Base-by-base conservation (phyloP, 1,284 basidiomycete species). In the Meira nashicola region DNA sequence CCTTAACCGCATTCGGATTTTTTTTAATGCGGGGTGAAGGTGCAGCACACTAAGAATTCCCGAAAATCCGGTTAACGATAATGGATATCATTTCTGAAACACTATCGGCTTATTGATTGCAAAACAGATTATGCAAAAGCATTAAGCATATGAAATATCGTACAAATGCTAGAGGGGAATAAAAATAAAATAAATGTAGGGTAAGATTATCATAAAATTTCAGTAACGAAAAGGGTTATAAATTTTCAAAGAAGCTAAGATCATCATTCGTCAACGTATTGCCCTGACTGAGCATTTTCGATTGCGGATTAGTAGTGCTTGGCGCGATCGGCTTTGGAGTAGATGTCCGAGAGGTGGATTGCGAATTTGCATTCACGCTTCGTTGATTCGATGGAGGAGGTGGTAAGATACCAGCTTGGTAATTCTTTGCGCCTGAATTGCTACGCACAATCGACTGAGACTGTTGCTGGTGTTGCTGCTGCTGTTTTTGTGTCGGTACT, bases 191-290 rank as follows among this genome's bases (percentile, higher is more conserved):
- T n/a, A n/a, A n/a, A n/a, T n/a, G n/a, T 8, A 33, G 28, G 8
- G 28, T 33, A 33, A 33, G 8, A 8, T 4, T 33, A 33, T 33
- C 28, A 8, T n/a, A n/a, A n/a, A n/a, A n/a, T n/a, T 33, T 33
- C 28, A 3, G 8, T 33, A 33, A 33, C 28, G 4, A 33, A 33
- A 33, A 33, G 28, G n/a, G 4, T 33, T 53, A 53, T 23, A 53
- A 38, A 33, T 39, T 53, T 15, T 53, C 50, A 41, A 53, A 53
- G 28, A 53, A 53, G 50, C 50, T 53, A 4, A 53, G 23, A 25
- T 53, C 50, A 53, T 53, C 50, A 33, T 38, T 53, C 11, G 50
- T 53, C 15, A 53, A 23, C 2, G 17, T 41, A 8, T 39, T 53
- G 15, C 50, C 50, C 37, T 53, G 50, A 39, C 50, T 53, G 23